These are phyloP conservation scores for Xylaria multiplex DNA, from an alignment of 2,329 filamentous ascomycete genomes.

Conservation along the genomic window DNA sequence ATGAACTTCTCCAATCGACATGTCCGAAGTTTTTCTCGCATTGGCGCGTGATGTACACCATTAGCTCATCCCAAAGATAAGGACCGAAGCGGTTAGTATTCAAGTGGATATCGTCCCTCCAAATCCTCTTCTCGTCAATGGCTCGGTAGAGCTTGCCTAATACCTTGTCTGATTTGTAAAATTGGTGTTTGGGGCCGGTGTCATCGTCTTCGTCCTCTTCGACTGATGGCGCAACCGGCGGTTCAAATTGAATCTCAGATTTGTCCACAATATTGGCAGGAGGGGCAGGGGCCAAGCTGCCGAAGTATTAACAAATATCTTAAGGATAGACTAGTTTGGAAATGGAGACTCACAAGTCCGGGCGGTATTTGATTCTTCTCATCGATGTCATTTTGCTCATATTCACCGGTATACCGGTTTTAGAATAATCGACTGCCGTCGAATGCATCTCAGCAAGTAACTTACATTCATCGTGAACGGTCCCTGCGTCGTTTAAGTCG, in stretches of 20 bases:
- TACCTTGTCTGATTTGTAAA: constrained; percentile 74
- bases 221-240: constrained; percentile 42
- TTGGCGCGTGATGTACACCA: constrained; percentile 45
- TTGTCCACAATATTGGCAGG: constrained; percentile 57
- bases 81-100: constrained; percentile 42
- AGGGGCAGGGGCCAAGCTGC: constrained; percentile 59
- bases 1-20: constrained; percentile 50
- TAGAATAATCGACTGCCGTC: constrained; percentile 78
- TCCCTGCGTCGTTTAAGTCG: constrained; percentile 65
- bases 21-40: constrained; percentile 45
- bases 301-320: not conserved
- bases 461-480: constrained; percentile 60
- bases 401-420: constrained; percentile 72
- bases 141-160: constrained; percentile 76
- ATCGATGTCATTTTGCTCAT: constrained; percentile 55
- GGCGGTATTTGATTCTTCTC: constrained; percentile 53
- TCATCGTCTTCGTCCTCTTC: constrained; percentile 61
- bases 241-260: constrained; percentile 55
- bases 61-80: constrained; percentile 58
- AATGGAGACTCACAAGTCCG: constrained; percentile 63
- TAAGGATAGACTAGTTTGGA: not conserved
- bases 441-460: constrained; percentile 72
- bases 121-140: constrained; percentile 77
- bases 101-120: constrained; percentile 59
- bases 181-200: constrained; percentile 58